Evolutionary conservation across 1,284 basidiomycete species (phyloP), one percentile per base, ranked within the genome.

Genomic region (Cutaneotrichosporon sp.): DNA sequence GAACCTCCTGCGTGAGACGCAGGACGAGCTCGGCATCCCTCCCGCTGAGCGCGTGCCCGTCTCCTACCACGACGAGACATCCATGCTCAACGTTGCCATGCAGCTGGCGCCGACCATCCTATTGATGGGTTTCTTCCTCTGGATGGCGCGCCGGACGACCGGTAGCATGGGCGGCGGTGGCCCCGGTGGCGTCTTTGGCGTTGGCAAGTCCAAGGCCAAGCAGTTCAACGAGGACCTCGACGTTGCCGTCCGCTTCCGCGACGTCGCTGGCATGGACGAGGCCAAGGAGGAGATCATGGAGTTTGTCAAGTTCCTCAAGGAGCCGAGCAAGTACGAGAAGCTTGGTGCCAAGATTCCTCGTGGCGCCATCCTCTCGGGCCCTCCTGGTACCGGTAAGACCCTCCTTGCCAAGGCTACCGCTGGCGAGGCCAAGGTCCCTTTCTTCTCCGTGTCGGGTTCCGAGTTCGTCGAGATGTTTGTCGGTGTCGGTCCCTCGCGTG

Each of bases 391-490:
- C 4, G 97, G 97, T 80, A 99, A 99, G 83, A 99, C 97, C 3
- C 83, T 99, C 22, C 86, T 99, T 34, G 97, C 97, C 34, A 99
- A 99, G 81, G 97, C 97, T 1, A 98, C 97, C 4, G 97, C 97
- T 2, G 95, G 95, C 56, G 95, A 99, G 81, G 95, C 95, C 10
- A 90, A 87, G 53, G 95, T 98, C 3, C 95, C 95, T 43, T 99
- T 99, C 88, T 85, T 98, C 59, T 97, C 93, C 27, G 95, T 99
- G 43, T 98, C 95, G 49, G 95, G 97, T 59, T 98, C 95, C 59
- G 97, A 99, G 78, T 99, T 99, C 74, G 94, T 99, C 66, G 97
- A 99, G 82, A 98, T 99, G 94, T 99, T 99, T 76, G 97, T 99
- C 67, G 95, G 95, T 82, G 97, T 99, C 60, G 95, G 95, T 71